Evolutionary conservation across 2,329 filamentous ascomycete genomes (phyloP).

Genomic region (Graphilbum fragrans): DNA sequence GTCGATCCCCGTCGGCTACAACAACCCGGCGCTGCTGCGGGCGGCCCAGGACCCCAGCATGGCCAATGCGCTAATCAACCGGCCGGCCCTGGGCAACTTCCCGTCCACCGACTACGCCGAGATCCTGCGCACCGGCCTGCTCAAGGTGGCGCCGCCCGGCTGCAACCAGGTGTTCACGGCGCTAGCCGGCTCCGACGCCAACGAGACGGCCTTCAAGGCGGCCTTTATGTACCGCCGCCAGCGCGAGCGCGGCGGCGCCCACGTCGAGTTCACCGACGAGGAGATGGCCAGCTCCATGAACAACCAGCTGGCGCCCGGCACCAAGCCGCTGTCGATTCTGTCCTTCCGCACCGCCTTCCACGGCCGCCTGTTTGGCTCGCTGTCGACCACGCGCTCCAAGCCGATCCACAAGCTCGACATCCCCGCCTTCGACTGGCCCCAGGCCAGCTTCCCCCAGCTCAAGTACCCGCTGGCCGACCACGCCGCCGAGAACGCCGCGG

Average conservation of each 20-base stretch:
- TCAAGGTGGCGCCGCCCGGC: conserved; percentile 73
- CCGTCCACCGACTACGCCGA: conserved; percentile 74
- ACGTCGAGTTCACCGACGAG: conserved; percentile 67
- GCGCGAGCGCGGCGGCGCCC: conserved; percentile 63
- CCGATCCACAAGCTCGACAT: conserved; percentile 93
- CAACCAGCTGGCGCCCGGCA: conserved; percentile 60
- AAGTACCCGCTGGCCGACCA: conserved; percentile 81
- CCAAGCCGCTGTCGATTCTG: conserved; percentile 68
- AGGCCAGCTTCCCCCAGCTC: conserved; percentile 72
- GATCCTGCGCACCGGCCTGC: conserved; percentile 66
- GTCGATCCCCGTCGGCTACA: conserved; percentile 86
- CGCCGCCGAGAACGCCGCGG: conserved; percentile 65
- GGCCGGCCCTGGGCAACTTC: conserved; percentile 84
- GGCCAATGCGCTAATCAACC: conserved; percentile 71
- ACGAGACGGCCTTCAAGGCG: conserved; percentile 90
- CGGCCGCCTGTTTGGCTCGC: conserved; percentile 75
- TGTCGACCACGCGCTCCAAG: conserved; percentile 86
- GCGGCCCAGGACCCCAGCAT: conserved; percentile 67
- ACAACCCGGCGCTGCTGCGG: conserved; percentile 64
- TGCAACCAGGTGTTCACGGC: conserved; percentile 84
- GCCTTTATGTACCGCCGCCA: conserved; percentile 89
- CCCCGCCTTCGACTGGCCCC: conserved; percentile 89
- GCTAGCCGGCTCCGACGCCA: conserved; percentile 81
- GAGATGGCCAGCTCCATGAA: conserved; percentile 67
- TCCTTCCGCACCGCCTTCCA: conserved; percentile 86